A percentile compares a stretch with the other conserved stretches of the same genome.
Evolutionary conservation across 768 basidiomycete species (phyloP).

Genomic region (Megacollybia marginata): DNA sequence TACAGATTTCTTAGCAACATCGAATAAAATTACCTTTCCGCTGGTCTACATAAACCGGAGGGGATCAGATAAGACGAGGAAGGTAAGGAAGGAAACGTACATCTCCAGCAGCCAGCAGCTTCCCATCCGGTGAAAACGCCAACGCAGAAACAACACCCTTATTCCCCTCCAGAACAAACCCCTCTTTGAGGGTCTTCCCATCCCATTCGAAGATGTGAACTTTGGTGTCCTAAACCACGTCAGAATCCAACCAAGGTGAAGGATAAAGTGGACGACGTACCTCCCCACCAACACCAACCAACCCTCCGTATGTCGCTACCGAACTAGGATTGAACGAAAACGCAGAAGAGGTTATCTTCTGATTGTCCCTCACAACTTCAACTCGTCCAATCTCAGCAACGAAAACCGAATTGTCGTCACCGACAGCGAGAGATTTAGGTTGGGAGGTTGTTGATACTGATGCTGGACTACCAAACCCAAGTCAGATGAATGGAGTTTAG

Average conservation of each 20-base stretch:
- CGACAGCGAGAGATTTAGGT: constrained; percentile 57
- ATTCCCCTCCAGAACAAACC: constrained; percentile 55
- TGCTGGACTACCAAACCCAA: constrained; percentile 34
- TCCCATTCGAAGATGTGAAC: constrained; percentile 71
- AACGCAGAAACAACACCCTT: constrained; percentile 65
- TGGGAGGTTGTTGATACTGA: constrained; percentile 50
- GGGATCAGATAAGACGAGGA: not conserved
- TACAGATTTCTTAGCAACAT: constrained; percentile 60
- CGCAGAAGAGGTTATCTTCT: constrained; percentile 51
- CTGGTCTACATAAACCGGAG: constrained; percentile 43
- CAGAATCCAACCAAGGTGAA: constrained; percentile 2
- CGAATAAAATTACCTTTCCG: constrained; percentile 77
- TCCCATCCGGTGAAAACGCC: constrained; percentile 75
- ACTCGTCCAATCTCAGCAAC: constrained; percentile 51
- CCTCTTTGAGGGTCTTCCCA: constrained; percentile 52
- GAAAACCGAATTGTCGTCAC: constrained; percentile 58
- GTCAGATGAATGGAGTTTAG: not conserved
- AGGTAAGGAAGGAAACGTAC: constrained; percentile 41
- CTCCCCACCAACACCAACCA: constrained; percentile 72
- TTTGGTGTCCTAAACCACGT: constrained; percentile 53
- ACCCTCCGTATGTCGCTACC: constrained; percentile 40
- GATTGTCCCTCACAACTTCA: constrained; percentile 65
- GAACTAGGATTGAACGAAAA: constrained; percentile 42
- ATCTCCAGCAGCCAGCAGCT: constrained; percentile 75
- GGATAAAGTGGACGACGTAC: constrained; percentile 13